A percentile compares a stretch with the other conserved stretches of the same genome.
phyloP scores from a whole-genome alignment of 768 basidiomycete species.

The Sporobolomyces phaffii region DNA sequence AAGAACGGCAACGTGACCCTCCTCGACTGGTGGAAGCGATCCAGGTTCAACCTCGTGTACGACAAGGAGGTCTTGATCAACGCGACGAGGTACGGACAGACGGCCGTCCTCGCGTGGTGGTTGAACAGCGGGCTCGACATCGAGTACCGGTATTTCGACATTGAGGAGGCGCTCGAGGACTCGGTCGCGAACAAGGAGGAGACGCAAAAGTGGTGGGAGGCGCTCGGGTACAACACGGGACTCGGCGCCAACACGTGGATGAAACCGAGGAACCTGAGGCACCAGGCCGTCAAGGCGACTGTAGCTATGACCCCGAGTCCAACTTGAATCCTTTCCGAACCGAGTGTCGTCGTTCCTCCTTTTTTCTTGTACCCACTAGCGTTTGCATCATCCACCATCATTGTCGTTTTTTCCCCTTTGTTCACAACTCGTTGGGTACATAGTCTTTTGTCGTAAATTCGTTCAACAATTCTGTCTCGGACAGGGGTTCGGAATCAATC shows the following conservation, averaged over 20 bases:
- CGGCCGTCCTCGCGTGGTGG: conserved; percentile 85
- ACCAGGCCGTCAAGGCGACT: background rate
- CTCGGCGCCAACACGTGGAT: conserved; percentile 73
- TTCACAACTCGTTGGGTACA: background rate
- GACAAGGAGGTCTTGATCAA: conserved; percentile 72
- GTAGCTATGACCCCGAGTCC: background rate
- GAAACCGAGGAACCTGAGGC: conserved; percentile 21
- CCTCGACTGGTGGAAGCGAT: conserved; percentile 67
- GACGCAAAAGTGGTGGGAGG: conserved; percentile 72
- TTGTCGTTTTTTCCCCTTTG: background rate
- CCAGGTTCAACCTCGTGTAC: conserved; percentile 65
- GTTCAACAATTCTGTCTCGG: too few relatives aligned
- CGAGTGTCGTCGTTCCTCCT: background rate
- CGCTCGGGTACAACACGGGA: conserved; percentile 73
- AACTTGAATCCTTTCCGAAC: too few relatives aligned
- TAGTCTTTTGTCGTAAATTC: background rate
- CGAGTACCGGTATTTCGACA: conserved; percentile 82
- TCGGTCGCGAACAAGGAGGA: conserved; percentile 55
- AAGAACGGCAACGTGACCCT: conserved; percentile 73
- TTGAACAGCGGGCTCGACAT: conserved; percentile 68
- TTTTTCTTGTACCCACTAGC: background rate
- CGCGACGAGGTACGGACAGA: conserved; percentile 73
- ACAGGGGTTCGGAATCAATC: too few relatives aligned
- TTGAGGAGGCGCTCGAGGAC: conserved; percentile 85
- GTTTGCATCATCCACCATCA: too few relatives aligned